Conservation (phyloP, 495 filamentous ascomycete genomes). For the Filosporella fistucella region DNA sequence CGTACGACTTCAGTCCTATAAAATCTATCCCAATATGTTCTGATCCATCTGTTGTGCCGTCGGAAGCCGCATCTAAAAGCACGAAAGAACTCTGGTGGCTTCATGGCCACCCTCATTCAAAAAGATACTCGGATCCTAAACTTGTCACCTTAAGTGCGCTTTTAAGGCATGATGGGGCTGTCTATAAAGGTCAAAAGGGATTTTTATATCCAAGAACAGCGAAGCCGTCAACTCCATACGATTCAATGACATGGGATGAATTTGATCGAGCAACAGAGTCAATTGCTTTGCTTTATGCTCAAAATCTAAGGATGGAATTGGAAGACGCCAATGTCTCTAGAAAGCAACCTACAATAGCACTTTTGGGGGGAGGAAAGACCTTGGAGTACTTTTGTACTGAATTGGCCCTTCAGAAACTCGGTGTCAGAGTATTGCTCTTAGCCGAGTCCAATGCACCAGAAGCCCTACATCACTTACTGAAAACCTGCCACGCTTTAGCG, state of each 20-base stretch:
- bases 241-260: constrained; percentile 24
- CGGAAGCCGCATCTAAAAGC: constrained; percentile 12
- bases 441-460: constrained; percentile 22
- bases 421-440: constrained; percentile 20
- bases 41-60: constrained; percentile 20
- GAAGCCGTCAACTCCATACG: constrained; percentile 10
- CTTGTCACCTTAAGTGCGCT: constrained; percentile 21
- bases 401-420: constrained; percentile 25
- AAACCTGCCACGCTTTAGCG: constrained; percentile 18
- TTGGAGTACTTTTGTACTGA: constrained; percentile 23
- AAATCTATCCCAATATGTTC: constrained; percentile 15
- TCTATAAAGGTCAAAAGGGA: constrained; percentile 16
- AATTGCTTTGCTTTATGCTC: constrained; percentile 17
- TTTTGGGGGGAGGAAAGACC: constrained; percentile 20
- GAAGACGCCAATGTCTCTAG: constrained; percentile 11
- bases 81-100: constrained; percentile 23
- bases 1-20: neutral
- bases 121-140: constrained; percentile 20
- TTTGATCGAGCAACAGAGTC: constrained; percentile 21
- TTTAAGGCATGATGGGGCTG: constrained; percentile 17
- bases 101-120: constrained; percentile 25
- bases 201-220: constrained; percentile 18
- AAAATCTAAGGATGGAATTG: constrained; percentile 12
- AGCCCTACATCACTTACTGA: constrained; percentile 18
- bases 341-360: constrained; percentile 21